Base-by-base conservation (phyloP, 2,329 filamentous ascomycete species). In the Metarhizium album region DNA sequence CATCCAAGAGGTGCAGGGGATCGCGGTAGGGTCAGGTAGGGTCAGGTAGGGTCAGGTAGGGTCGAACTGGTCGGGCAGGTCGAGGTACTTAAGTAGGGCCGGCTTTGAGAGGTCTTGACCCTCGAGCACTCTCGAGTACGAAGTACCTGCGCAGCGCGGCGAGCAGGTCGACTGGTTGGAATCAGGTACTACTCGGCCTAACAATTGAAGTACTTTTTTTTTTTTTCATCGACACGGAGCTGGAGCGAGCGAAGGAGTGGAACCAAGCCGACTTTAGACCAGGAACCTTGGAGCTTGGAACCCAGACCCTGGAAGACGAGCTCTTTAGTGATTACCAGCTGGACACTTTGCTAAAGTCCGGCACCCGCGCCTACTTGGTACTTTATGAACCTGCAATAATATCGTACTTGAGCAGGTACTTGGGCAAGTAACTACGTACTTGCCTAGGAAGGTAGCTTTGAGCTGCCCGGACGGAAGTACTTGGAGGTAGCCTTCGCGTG, bases 1-100 rank as follows among this genome's bases (percentile, higher is more conserved):
- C 40, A 43, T n/a, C 16, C n/a, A 18, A 43, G 62, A 62, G 60
- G 57, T 57, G 54, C 57, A 62, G 61, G 62, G 62, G 59, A 59
- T 55, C 60, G 55, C 52, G 58, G 57, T 54, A 60, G 58, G 60
- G 60, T 58, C 58, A 55, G 56, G 58, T 38, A 53, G 46, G 49
- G 48, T 40, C 37, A n/a, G 58, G 57, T 54, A 60, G 58, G 60
- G 60, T 58, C 58, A 55, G 56, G 58, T 38, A 53, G 46, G 49
- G 48, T 40, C 37, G n/a, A 18, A 18, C 35, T 16, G 37, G 18
- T 40, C 33, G 33, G 33, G 33, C 33, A 35, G 33, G 33, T 35
- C 33, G 33, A 35, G 33, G 33, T 16, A 14, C 33, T 35, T 35
- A 35, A 35, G 33, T 35, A 35, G 33, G 33, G 33, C 11, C 33